Conservation (phyloP, 2,329 filamentous ascomycete genomes). For the Cytospora schulzeri region DNA sequence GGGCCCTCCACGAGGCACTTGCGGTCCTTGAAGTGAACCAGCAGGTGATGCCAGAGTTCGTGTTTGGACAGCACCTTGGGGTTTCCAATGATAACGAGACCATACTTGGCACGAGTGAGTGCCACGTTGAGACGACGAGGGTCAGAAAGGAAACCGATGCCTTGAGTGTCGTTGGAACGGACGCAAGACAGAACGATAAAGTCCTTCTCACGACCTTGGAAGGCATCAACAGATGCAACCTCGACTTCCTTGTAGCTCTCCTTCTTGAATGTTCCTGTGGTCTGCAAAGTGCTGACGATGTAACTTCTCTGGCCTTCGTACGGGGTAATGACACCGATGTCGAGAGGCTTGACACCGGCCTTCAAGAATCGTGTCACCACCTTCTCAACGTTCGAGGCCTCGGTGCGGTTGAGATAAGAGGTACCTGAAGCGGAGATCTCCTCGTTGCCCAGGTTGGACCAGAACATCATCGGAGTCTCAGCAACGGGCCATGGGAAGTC, state of each 20-base stretch:
- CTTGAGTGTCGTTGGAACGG: conserved; percentile 97
- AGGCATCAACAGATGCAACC: conserved; percentile 96
- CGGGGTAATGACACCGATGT: conserved; percentile 97
- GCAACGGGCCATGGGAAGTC: conserved; percentile 97
- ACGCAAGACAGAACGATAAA: conserved; percentile 98
- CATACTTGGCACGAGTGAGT: conserved; percentile 94
- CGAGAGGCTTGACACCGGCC: conserved; percentile 88
- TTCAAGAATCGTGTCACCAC: conserved; percentile 99
- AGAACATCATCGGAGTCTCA: conserved; percentile 99
- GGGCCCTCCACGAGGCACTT: conserved; percentile 96
- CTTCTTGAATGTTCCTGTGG: conserved; percentile 95
- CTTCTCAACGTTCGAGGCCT: conserved; percentile 97
- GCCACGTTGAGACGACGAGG: conserved; percentile 96
- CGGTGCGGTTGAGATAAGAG: conserved; percentile 95
- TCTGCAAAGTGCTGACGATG: conserved; percentile 99
- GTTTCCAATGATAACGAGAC: conserved; percentile 93
- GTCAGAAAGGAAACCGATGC: conserved; percentile 97
- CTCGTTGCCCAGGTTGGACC: conserved; percentile 96
- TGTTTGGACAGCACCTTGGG: conserved; percentile 98
- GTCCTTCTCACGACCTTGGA: conserved; percentile 98
- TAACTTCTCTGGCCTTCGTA: conserved; percentile 99
- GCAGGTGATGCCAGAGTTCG: conserved; percentile 92
- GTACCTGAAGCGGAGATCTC: conserved; percentile 98
- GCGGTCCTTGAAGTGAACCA: conserved; percentile 94
- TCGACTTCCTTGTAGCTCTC: conserved; percentile 98